A percentile compares a stretch with the other conserved stretches of the same genome.
phyloP scores from a whole-genome alignment of 306 rosid species.

The Ochetophila trinervis region DNA sequence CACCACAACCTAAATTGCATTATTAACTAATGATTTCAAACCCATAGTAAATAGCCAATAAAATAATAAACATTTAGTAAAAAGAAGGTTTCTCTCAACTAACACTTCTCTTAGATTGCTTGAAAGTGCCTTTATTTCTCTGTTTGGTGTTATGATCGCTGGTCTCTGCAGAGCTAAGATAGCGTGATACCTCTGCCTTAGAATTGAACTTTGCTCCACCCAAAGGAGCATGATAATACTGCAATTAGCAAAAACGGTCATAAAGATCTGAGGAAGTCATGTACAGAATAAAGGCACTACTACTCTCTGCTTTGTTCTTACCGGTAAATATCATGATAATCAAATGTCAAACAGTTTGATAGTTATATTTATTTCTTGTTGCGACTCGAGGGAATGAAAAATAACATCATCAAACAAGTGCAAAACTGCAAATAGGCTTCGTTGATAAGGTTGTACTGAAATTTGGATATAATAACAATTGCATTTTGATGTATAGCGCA shows the following conservation, averaged over 20 bases:
- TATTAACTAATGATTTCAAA: slow-evolving; percentile 40
- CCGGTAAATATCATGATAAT: no score
- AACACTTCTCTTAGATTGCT: slow-evolving; percentile 48
- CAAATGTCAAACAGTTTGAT: no score
- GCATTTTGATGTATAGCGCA: no score
- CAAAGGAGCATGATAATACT: slow-evolving; percentile 59
- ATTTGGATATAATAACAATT: no score
- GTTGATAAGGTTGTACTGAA: no score
- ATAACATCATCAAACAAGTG: no score
- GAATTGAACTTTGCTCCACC: slow-evolving; percentile 54
- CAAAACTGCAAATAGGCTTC: no score
- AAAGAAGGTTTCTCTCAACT: slow-evolving; percentile 34
- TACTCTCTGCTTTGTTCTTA: no score
- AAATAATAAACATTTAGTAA: slow-evolving; percentile 8
- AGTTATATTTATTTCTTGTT: no score
- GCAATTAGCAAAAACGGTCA: slow-evolving; percentile 36
- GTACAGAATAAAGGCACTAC: neutral
- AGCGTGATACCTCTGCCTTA: slow-evolving; percentile 50
- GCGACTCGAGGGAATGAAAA: no score
- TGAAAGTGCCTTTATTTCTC: slow-evolving; percentile 31
- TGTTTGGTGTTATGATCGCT: slow-evolving; percentile 11
- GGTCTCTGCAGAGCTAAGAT: slow-evolving; percentile 33
- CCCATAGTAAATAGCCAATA: slow-evolving; percentile 24
- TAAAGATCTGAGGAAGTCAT: slow-evolving; percentile 22
- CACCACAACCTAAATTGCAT: slow-evolving; percentile 62